Conservation (phyloP, 805 yeast species). For the Komagataella populi region DNA sequence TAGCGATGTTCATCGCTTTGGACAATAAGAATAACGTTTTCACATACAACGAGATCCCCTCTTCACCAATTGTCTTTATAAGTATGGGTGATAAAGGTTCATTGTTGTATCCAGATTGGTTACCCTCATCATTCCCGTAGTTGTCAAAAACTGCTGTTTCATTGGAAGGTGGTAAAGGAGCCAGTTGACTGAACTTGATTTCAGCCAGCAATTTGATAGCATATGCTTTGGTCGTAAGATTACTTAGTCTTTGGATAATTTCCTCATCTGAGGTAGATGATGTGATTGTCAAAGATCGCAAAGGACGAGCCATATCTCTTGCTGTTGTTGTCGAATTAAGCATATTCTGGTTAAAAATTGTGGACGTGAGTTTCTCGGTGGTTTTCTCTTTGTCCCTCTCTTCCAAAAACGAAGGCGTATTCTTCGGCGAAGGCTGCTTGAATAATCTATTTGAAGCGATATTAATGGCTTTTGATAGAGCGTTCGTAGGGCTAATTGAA, state of each 20-base stretch:
- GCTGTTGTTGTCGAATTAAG: not conserved
- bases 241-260: conserved; percentile 41
- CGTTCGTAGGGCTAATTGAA: conserved; percentile 72
- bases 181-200: conserved; percentile 74
- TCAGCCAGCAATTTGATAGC: conserved; percentile 84
- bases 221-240: conserved; percentile 79
- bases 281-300: conserved; percentile 8
- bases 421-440: conserved; percentile 26
- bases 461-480: conserved; percentile 71
- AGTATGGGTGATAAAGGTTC: conserved; percentile 42
- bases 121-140: conserved; percentile 9
- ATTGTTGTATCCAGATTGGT: conserved; percentile 18
- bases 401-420: not conserved
- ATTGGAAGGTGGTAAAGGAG: conserved; percentile 56
- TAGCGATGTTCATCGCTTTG: conserved; percentile 73
- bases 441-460: conserved; percentile 81
- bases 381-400: not conserved
- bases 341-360: not conserved
- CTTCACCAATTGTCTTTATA: conserved; percentile 55
- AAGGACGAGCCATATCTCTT: not conserved
- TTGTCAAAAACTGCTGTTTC: not conserved
- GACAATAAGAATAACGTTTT: conserved; percentile 75
- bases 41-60: conserved; percentile 75
- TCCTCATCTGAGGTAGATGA: conserved; percentile 20
- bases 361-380: not conserved